Percentiles rank a stretch among this genome's conserved stretches.
These are phyloP conservation scores for Rauvolfia tetraphylla DNA, from an alignment of 257 asterid species.

Conservation along the genomic window DNA sequence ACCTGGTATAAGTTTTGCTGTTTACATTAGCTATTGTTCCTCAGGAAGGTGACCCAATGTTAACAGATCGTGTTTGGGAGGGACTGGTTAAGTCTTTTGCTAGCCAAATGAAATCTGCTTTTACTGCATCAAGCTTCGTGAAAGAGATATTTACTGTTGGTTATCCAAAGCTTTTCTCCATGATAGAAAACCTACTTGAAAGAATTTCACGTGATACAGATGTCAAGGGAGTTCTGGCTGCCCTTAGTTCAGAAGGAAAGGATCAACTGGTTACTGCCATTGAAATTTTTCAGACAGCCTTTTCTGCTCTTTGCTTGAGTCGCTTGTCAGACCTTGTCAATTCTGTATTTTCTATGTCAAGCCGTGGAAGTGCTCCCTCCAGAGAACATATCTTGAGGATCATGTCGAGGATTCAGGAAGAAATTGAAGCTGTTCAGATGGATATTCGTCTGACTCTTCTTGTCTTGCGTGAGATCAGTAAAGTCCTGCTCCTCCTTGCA, in stretches of 20 bases:
- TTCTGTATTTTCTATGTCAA: slow-evolving; percentile 77
- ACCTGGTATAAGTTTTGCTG: slow-evolving; percentile 2
- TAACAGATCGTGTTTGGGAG: slow-evolving; percentile 95
- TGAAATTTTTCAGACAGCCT: slow-evolving; percentile 76
- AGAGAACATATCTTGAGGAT: slow-evolving; percentile 75
- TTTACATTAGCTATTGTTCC: slow-evolving; percentile 27
- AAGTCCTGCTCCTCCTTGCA: slow-evolving; percentile 73
- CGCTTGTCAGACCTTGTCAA: slow-evolving; percentile 83
- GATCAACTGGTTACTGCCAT: slow-evolving; percentile 74
- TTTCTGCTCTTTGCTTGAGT: slow-evolving; percentile 66
- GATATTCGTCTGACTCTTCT: slow-evolving; percentile 89
- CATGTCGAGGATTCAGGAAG: slow-evolving; percentile 76
- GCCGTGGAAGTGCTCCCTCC: slow-evolving; percentile 86
- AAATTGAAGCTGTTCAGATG: slow-evolving; percentile 86
- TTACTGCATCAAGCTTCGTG: slow-evolving; percentile 92
- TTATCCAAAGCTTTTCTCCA: slow-evolving; percentile 82
- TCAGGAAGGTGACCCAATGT: slow-evolving; percentile 87
- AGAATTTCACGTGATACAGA: slow-evolving; percentile 98
- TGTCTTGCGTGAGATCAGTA: slow-evolving; percentile 77
- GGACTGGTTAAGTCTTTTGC: slow-evolving; percentile 86
- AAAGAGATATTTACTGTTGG: slow-evolving; percentile 89
- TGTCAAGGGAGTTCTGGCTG: slow-evolving; percentile 95
- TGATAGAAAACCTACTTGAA: slow-evolving; percentile 80
- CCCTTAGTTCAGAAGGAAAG: slow-evolving; percentile 80
- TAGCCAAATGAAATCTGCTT: slow-evolving; percentile 88